Evolutionary conservation across 1,139 yeast genomes (phyloP).

Genomic region (Pichia sp.): DNA sequence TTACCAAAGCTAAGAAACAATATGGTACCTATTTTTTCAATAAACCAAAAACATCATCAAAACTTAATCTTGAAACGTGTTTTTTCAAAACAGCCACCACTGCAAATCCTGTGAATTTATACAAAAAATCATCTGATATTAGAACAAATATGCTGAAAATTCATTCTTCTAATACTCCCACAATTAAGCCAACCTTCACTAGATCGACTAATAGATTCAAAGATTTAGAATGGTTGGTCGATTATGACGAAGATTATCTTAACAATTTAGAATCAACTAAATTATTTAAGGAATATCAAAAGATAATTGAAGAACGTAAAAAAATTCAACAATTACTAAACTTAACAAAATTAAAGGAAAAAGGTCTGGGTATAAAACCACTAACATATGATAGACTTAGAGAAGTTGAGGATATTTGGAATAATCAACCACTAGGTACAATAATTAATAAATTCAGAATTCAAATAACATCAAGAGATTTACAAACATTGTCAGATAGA

Average conservation of each 20-base stretch:
- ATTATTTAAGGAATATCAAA: constrained; percentile 35
- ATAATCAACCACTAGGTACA: constrained; percentile 23
- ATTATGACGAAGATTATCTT: constrained; percentile 27
- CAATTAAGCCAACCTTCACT: constrained; percentile 15
- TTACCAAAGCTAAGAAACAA: constrained; percentile 8
- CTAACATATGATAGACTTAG: constrained; percentile 31
- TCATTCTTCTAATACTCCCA: constrained; percentile 1
- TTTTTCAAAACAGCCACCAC: constrained; percentile 19
- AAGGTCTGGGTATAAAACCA: constrained; percentile 20
- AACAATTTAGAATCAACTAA: constrained; percentile 26
- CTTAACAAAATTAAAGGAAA: constrained; percentile 30
- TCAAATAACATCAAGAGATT: constrained; percentile 60
- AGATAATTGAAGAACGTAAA: constrained; percentile 36
- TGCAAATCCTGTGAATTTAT: constrained; percentile 3
- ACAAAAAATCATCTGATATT: constrained; percentile 5
- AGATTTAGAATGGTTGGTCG: constrained; percentile 27
- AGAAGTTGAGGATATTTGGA: constrained; percentile 37
- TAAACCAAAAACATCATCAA: not conserved
- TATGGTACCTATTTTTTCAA: constrained; percentile 27
- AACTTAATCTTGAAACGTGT: constrained; percentile 20
- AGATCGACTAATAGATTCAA: constrained; percentile 22
- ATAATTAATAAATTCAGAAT: constrained; percentile 41
- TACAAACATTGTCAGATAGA: constrained; percentile 62
- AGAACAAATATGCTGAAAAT: constrained; percentile 9
- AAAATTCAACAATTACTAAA: constrained; percentile 34